These are phyloP conservation scores for Parascedosporium putredinis DNA, from an alignment of 2,329 filamentous ascomycete species.

Conservation along the genomic window DNA sequence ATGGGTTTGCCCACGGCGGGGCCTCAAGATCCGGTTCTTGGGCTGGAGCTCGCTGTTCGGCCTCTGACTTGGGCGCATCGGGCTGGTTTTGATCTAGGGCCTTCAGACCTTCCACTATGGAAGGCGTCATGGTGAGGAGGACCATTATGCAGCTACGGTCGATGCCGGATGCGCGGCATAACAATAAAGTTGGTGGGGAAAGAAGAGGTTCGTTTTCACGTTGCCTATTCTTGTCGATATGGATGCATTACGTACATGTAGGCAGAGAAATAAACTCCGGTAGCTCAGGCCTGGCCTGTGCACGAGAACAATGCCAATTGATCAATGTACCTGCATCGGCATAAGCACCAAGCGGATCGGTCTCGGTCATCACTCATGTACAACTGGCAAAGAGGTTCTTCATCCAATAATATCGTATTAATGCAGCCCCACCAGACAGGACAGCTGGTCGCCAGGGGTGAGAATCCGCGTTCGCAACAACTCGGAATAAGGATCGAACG, in stretches of 20 bases:
- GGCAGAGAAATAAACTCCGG: background rate
- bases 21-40: constrained; percentile 25
- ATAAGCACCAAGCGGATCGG: no score
- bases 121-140: constrained; percentile 62
- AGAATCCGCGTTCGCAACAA: constrained; percentile 3
- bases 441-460: background rate
- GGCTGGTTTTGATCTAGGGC: constrained; percentile 17
- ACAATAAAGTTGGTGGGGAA: no score
- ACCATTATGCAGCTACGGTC: no score
- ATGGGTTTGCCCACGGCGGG: constrained; percentile 55
- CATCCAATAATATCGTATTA: background rate
- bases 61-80: constrained; percentile 5
- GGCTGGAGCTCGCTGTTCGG: background rate
- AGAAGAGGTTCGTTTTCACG: no score
- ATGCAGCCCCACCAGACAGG: background rate
- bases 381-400: no score
- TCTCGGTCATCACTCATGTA: no score
- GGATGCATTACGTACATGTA: no score
- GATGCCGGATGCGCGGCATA: no score
- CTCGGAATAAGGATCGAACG: background rate
- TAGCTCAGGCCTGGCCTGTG: no score
- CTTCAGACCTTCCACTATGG: constrained; percentile 53
- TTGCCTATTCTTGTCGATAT: no score
- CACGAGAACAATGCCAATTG: no score
- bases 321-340: background rate